Evolutionary conservation across 2,329 filamentous ascomycete genomes (phyloP), one percentile per base, ranked within the genome.

Genomic region (Aspergillus ochraceoroseus): DNA sequence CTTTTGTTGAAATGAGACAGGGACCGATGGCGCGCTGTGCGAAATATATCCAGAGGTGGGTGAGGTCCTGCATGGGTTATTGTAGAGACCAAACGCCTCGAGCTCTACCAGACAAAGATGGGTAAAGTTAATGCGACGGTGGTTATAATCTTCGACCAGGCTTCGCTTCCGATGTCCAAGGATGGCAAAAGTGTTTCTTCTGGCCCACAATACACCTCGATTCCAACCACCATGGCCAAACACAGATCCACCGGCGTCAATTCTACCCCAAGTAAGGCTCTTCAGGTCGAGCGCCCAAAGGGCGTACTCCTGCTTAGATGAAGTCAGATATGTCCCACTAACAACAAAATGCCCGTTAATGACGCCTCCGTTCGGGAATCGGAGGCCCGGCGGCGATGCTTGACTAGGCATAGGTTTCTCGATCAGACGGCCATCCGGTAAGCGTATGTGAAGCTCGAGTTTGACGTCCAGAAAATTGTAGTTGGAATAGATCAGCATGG

Each of bases 171-270:
- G 80, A 63, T 95, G 94, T 32, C 92, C 92, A 25, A 98, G 74
- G 48, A 98, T 90, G 22, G 96, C 88, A 67, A 96, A 98, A 0
- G 87, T 87, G 60, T 95, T 98, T 48, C 92, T 79, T 29, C 90
- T 79, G 57, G 86, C 85, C 92, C 92, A 98, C 5, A 98, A 66
- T 19, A 98, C 79, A 27, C 92, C 92, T 43, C 92, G 77, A 60
- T 98, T 98, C 92, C 92, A 98, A 64, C 90, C 96, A 30, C 92
- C 92, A 61, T 95, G 87, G 56, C 87, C 90, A 63, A 98, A 96
- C 2, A 96, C 89, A 47, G 82, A 89, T 6, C 86, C 89, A 15
- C 89, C 90, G 0, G 89, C 92, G 65, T 98, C 92, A 51, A 98
- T 96, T 6, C 90, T 85, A 40, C 85, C 89, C 92, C 92, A 98